Conservation (phyloP, 805 yeast species). For the Sugiyamaella valdiviana region DNA sequence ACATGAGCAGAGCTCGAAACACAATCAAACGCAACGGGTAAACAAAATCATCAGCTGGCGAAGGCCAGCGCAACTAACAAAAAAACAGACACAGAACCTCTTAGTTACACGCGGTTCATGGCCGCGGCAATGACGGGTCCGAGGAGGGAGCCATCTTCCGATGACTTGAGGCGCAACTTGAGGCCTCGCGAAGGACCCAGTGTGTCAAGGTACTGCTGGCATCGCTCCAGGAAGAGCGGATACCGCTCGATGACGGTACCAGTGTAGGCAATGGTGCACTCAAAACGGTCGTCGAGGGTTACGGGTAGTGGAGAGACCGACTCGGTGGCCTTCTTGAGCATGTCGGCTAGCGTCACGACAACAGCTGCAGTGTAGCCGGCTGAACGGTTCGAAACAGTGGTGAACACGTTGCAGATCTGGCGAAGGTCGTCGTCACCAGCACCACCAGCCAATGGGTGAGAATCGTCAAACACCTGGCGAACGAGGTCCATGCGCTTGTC, state of each 20-base stretch:
- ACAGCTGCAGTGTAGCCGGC: constrained; percentile 30
- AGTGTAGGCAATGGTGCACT: constrained; percentile 26
- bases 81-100: neutral
- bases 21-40: neutral
- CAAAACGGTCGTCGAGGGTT: constrained; percentile 9
- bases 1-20: neutral
- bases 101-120: constrained; percentile 10
- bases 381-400: constrained; percentile 29
- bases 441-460: constrained; percentile 5
- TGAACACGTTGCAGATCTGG: constrained; percentile 22
- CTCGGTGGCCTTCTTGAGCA: constrained; percentile 10
- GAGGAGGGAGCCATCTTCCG: constrained; percentile 22
- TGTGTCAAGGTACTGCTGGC: constrained; percentile 25
- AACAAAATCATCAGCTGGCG: neutral
- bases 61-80: neutral
- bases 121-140: constrained; percentile 27
- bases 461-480: constrained; percentile 17
- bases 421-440: constrained; percentile 21
- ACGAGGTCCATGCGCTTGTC: constrained; percentile 20
- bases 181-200: constrained; percentile 16
- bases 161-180: constrained; percentile 12
- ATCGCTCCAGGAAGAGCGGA: constrained; percentile 24
- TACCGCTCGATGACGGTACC: constrained; percentile 32
- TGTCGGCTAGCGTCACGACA: constrained; percentile 24
- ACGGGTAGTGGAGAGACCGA: neutral